Evolutionary conservation across 2,329 filamentous ascomycete genomes (phyloP), one percentile per base, ranked within the genome.

Genomic region (Pseudogymnoascus destructans): DNA sequence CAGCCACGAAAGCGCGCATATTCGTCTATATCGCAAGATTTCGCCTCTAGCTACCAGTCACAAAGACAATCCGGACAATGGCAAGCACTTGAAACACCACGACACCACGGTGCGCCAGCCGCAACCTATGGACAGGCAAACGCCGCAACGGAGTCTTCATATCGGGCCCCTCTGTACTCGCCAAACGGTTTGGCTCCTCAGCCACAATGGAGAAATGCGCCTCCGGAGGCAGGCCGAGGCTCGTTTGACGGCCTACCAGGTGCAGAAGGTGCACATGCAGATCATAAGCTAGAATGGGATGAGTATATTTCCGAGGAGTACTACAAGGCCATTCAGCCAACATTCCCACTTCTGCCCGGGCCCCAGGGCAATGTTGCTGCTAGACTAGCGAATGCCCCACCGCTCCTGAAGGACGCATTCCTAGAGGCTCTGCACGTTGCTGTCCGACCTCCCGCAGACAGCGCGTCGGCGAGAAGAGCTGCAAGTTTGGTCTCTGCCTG

Each of bases 341-440:
- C 79, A 3, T 83, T 87, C 59, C 85, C 85, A 0, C 74, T 89
- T 46, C 73, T 89, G 10, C 78, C 84, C 1, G 74, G 75, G 57
- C 80, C 72, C 58, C 82, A 79, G 64, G 70, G 72, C 11, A 75
- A 75, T n/a, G 69, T 86, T 8, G 77, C 80, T 59, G 73, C 74
- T 7, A 74, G 81, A 17, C 69, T 89, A 17, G 73, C 73, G 2
- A 76, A 78, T 49, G 83, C 81, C 63, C 78, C 82, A 0, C 65
- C 73, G 1, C 69, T 74, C 3, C 73, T 88, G 10, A 77, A 81
- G 61, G 78, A 81, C 59, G 85, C 84, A 0, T 87, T 89, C 64
- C 70, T 79, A 17, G 79, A 81, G 59, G 82, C 84, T 0, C 73
- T 89, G 8, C 75, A 79, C 57, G 76, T 76, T 54, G 77, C 82